phyloP scores from a whole-genome alignment of 371 early-diverging fungal genomes.

The Mucor mucedo region DNA sequence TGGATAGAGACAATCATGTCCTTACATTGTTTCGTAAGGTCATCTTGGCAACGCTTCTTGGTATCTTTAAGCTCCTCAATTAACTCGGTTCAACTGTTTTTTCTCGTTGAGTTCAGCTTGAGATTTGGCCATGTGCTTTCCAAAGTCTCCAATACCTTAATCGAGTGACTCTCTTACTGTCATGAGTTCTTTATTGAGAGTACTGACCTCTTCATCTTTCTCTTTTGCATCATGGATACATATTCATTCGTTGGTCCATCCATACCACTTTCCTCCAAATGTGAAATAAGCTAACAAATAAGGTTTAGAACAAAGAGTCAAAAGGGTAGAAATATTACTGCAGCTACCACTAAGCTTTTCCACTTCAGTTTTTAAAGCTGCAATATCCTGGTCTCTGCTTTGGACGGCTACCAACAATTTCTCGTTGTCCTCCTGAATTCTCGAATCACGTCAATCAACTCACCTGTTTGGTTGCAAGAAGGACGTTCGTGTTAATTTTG shows the following conservation, averaged over 20 bases:
- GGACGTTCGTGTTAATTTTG: background rate
- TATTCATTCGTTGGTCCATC: slow-evolving; percentile 18
- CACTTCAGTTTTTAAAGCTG: slow-evolving; percentile 38
- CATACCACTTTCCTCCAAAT: slow-evolving; percentile 15
- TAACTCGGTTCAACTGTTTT: slow-evolving; percentile 24
- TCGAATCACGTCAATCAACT: slow-evolving; percentile 7
- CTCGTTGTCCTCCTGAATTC: slow-evolving; percentile 23
- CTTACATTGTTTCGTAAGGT: slow-evolving; percentile 34
- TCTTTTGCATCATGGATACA: slow-evolving; percentile 1
- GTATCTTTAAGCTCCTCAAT: slow-evolving; percentile 17
- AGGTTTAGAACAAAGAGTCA: background rate
- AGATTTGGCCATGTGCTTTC: slow-evolving; percentile 18
- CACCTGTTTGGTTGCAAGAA: background rate
- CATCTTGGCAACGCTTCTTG: slow-evolving; percentile 23
- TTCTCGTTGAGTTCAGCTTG: slow-evolving; percentile 17
- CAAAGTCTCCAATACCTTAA: slow-evolving; percentile 22
- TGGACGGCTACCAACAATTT: slow-evolving; percentile 31
- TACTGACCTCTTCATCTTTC: slow-evolving; percentile 23
- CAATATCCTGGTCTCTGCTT: slow-evolving; percentile 39
- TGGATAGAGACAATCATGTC: slow-evolving; percentile 34
- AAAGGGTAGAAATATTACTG: background rate
- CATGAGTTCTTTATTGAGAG: slow-evolving; percentile 19
- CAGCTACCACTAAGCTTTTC: slow-evolving; percentile 27
- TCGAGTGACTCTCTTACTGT: slow-evolving; percentile 24
- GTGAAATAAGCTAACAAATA: slow-evolving; percentile 16